Evolutionary conservation across 179 eudicot species (phyloP), one percentile per base, ranked within the genome.

Genomic region (Silene coronaria): DNA sequence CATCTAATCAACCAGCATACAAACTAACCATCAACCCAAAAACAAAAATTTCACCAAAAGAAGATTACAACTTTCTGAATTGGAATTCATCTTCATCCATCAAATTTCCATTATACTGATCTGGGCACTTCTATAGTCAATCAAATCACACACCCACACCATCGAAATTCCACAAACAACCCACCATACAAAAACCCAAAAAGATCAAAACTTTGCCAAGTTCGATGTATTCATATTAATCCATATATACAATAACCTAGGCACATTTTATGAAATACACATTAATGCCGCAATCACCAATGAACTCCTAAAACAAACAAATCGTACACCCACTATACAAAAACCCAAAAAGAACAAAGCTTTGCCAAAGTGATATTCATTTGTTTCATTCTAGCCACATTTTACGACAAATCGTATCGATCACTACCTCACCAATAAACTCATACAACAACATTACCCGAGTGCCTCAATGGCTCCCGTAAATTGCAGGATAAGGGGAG

Each of bases 161-260:
- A 45, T 46, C 74, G 16, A 30, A 68, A 38, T 23, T 21, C 9
- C 9, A 68, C 19, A 68, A 19, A 14, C 0, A 68, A 36, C 23
- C 13, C 53, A n/a, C 9, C 17, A 8, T 17, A 6, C n/a, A 2
- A 16, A 16, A 32, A 28, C 45, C 45, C 1, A 34, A 32, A 28
- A 59, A 79, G 19, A 32, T 23, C 38, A 53, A 74, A 13, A 71
- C 36, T 21, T 38, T 70, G n/a, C 30, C 73, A 38, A 69, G n/a
- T 16, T 22, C 57, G 74, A n/a, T 68, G 38, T 42, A 59, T 59
- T 59, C 27, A 10, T 59, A 8, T 1, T 59, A 34, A n/a, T 2
- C 26, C 51, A 32, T 17, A 34, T 6, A 34, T 16, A 64, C 24
- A 19, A 16, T 1, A 36, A 9, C 14, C 51, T 19, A 17, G 24